phyloP scores from a whole-genome alignment of 495 filamentous ascomycete species.

The Letharia lupina region DNA sequence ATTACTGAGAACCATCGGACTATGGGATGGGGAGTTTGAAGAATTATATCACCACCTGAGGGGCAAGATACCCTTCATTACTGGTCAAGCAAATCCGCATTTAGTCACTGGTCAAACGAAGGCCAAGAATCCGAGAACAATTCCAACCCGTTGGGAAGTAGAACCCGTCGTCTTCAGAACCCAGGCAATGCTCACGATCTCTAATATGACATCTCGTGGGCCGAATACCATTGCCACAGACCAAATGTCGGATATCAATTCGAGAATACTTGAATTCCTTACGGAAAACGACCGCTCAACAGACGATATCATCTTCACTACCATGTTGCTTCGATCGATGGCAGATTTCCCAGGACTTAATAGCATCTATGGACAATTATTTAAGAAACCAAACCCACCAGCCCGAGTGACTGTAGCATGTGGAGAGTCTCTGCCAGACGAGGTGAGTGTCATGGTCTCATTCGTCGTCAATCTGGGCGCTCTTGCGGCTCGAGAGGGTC shows the following conservation, averaged over 20 bases:
- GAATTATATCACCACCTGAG: slow-evolving; percentile 22
- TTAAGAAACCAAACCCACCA: slow-evolving; percentile 67
- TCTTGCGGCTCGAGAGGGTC: slow-evolving; percentile 39
- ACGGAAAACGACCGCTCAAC: slow-evolving; percentile 20
- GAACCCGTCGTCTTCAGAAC: slow-evolving; percentile 14
- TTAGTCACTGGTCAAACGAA: neutral
- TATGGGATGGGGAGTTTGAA: slow-evolving; percentile 41
- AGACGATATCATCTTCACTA: slow-evolving; percentile 60
- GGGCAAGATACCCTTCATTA: neutral
- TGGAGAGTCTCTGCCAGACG: slow-evolving; percentile 50
- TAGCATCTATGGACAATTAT: slow-evolving; percentile 57
- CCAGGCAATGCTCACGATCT: slow-evolving; percentile 33
- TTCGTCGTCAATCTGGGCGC: slow-evolving; percentile 37
- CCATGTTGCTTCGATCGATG: slow-evolving; percentile 74
- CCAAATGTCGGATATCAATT: slow-evolving; percentile 45
- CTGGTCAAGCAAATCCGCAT: neutral
- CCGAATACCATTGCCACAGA: slow-evolving; percentile 33
- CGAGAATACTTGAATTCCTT: slow-evolving; percentile 27
- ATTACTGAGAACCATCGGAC: slow-evolving; percentile 32
- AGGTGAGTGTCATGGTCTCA: slow-evolving; percentile 54
- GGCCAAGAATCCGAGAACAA: neutral
- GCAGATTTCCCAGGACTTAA: slow-evolving; percentile 68
- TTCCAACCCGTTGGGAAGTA: neutral
- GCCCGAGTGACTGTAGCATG: slow-evolving; percentile 76
- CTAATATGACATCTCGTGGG: slow-evolving; percentile 39